phyloP scores from a whole-genome alignment of 148 eudicot genomes.

The Rhododendron kiyosumense region DNA sequence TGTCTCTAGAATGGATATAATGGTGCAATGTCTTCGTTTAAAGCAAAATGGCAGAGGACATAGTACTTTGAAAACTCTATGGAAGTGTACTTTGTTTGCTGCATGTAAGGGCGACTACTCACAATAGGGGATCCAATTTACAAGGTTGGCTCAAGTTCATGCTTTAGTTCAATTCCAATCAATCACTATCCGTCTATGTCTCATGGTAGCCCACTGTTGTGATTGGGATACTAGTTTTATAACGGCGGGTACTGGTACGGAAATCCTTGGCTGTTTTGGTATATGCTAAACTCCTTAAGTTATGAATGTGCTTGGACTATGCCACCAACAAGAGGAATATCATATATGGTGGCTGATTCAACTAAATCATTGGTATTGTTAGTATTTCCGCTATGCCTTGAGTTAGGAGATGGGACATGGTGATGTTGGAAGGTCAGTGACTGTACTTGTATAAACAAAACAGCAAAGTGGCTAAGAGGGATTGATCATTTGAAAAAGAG shows the following conservation, averaged over 20 bases:
- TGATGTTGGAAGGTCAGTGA: background rate
- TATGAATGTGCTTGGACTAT: background rate
- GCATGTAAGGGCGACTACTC: background rate
- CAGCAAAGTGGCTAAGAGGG: background rate
- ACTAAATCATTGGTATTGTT: background rate
- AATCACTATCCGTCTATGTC: background rate
- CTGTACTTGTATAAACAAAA: background rate
- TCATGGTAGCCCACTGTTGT: background rate
- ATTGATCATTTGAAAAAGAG: background rate
- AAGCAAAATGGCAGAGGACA: background rate
- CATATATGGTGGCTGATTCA: background rate
- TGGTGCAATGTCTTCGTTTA: background rate
- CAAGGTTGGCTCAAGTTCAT: background rate
- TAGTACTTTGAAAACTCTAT: background rate
- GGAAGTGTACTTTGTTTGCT: background rate
- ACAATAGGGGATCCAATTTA: background rate
- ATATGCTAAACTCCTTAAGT: background rate
- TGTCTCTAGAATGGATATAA: background rate
- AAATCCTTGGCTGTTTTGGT: background rate
- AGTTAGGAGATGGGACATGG: background rate
- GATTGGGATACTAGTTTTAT: background rate
- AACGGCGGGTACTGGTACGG: background rate
- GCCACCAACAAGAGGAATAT: background rate
- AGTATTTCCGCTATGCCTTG: background rate
- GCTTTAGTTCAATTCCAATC: background rate